A percentile compares a stretch with the other conserved stretches of the same genome.
Evolutionary conservation across 768 basidiomycete species (phyloP).

Genomic region (Calvatia gigantea): DNA sequence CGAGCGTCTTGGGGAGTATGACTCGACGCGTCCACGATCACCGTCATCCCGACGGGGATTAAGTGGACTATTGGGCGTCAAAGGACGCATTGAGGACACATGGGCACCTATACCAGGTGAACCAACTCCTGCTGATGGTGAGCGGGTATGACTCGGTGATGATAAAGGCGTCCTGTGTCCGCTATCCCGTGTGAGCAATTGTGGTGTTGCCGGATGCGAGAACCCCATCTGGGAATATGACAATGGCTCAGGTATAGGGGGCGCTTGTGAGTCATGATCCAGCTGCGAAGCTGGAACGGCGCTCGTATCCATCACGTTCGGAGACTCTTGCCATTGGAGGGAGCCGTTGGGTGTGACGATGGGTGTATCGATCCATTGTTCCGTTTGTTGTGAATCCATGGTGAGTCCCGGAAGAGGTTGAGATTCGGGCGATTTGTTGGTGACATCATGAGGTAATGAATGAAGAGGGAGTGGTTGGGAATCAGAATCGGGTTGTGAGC

Average conservation of each 20-base stretch:
- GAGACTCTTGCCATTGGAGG: slow-evolving; percentile 32
- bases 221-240: slow-evolving; percentile 36
- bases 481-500: not conserved
- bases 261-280: slow-evolving; percentile 23
- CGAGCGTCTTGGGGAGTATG: not conserved
- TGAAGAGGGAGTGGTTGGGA: not conserved
- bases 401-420: slow-evolving; percentile 4
- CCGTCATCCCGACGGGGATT: not conserved
- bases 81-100: not conserved
- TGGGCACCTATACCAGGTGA: not conserved
- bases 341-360: slow-evolving; percentile 53
- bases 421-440: not conserved
- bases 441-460: not conserved
- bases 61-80: not conserved
- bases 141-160: not conserved
- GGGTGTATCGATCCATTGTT: slow-evolving; percentile 47
- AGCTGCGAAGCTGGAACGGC: slow-evolving; percentile 33
- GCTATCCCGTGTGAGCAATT: not conserved
- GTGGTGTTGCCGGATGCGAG: slow-evolving; percentile 13
- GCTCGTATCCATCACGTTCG: slow-evolving; percentile 21
- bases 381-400: slow-evolving; percentile 38
- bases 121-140: not conserved
- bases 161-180: not conserved
- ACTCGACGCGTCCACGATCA: not conserved
- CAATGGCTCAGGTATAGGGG: slow-evolving; percentile 24